Conservation (phyloP, 495 filamentous ascomycete genomes). For the Talaromyces liani region DNA sequence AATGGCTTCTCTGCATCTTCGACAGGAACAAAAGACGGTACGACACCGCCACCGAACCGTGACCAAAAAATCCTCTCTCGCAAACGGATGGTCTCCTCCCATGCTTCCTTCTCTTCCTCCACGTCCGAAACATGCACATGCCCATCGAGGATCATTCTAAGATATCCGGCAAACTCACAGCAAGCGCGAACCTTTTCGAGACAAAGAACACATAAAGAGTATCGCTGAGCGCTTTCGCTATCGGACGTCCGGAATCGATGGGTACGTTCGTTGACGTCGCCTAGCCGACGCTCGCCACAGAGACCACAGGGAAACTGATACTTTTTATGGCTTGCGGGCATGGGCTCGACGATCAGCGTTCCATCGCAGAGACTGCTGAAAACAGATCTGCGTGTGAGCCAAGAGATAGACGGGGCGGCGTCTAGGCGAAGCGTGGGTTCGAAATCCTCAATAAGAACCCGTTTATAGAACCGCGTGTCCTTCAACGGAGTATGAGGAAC, state of each 20-base stretch:
- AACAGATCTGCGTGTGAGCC: conserved; percentile 80
- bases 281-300: conserved; percentile 75
- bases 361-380: conserved; percentile 77
- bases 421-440: conserved; percentile 90
- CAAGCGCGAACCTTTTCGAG: conserved; percentile 74
- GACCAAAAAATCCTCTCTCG: conserved; percentile 96
- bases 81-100: conserved; percentile 86
- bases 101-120: conserved; percentile 73
- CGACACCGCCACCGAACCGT: conserved; percentile 78
- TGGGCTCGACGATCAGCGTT: conserved; percentile 82
- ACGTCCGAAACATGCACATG: conserved; percentile 69
- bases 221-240: conserved; percentile 71
- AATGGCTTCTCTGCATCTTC: conserved; percentile 8
- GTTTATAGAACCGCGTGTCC: conserved; percentile 91
- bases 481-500: conserved; percentile 55
- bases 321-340: conserved; percentile 50
- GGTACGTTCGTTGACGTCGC: conserved; percentile 61
- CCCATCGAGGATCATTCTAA: conserved; percentile 84
- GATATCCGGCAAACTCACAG: conserved; percentile 86
- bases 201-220: conserved; percentile 87
- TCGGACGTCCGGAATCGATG: conserved; percentile 87
- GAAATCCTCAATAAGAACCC: conserved; percentile 78
- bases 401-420: conserved; percentile 81
- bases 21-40: conserved; percentile 49
- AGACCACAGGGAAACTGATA: conserved; percentile 73